phyloP scores from a whole-genome alignment of 108 stramenopile species.

The Cyclostephanos invisitatus region DNA sequence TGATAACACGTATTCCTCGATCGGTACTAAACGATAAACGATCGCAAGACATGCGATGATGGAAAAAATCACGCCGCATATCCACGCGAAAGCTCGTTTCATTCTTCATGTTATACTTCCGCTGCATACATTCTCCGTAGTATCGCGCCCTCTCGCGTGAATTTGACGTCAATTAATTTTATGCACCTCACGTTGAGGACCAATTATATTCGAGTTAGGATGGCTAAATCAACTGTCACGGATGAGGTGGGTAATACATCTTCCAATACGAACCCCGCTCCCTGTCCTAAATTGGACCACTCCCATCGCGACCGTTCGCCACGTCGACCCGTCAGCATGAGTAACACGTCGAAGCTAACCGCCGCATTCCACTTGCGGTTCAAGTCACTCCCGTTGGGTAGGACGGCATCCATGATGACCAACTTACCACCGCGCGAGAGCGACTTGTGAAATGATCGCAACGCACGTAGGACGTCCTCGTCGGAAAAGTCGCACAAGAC shows the following conservation, averaged over 20 bases:
- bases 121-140: no score
- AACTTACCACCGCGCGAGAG: conserved; percentile 32
- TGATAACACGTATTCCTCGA: conserved; percentile 31
- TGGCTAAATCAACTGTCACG: conserved; percentile 42
- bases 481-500: conserved; percentile 49
- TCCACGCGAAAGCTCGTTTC: background rate
- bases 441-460: conserved; percentile 32
- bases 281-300: conserved; percentile 40
- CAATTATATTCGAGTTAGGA: conserved; percentile 19
- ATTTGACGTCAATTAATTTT: background rate
- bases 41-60: background rate
- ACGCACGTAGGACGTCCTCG: conserved; percentile 36
- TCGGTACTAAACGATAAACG: conserved; percentile 42
- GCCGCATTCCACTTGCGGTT: conserved; percentile 46
- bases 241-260: conserved; percentile 35
- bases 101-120: no score
- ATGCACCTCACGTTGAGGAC: no score
- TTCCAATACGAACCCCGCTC: conserved; percentile 36
- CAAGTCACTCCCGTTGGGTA: conserved; percentile 39
- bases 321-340: conserved; percentile 41
- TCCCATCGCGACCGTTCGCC: conserved; percentile 39
- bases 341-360: conserved; percentile 41
- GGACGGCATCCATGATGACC: conserved; percentile 45
- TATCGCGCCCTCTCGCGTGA: no score
- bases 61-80: background rate